Conservation (phyloP, 352 stramenopile genomes). For the Blastocystis sp. region DNA sequence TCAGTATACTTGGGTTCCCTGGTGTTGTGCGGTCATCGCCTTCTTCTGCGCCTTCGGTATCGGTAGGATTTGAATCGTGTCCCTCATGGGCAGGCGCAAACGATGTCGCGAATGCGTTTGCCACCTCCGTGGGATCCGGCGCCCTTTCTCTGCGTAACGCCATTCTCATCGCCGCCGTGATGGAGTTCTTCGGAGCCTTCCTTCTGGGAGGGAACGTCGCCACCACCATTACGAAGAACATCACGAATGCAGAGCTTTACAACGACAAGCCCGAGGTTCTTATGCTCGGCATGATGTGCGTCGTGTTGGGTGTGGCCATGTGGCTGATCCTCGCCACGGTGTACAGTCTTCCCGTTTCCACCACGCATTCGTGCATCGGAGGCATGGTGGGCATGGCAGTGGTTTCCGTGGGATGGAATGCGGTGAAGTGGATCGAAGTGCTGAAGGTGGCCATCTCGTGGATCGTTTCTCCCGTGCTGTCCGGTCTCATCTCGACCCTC, state of each 20-base stretch:
- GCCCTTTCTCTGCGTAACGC: slow-evolving; percentile 78
- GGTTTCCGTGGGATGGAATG: slow-evolving; percentile 75
- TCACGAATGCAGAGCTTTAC: slow-evolving; percentile 77
- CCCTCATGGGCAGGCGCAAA: slow-evolving; percentile 77
- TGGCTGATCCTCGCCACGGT: slow-evolving; percentile 80
- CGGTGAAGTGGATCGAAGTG: slow-evolving; percentile 71
- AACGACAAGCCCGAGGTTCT: slow-evolving; percentile 78
- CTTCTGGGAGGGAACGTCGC: slow-evolving; percentile 79
- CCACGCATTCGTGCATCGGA: slow-evolving; percentile 81
- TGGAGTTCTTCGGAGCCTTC: slow-evolving; percentile 79
- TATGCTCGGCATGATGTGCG: slow-evolving; percentile 78
- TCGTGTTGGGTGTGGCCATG: slow-evolving; percentile 78
- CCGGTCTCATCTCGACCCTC: slow-evolving; percentile 76
- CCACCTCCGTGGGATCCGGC: slow-evolving; percentile 78
- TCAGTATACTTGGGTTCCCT: slow-evolving; percentile 63
- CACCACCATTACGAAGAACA: slow-evolving; percentile 78
- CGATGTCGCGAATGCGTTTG: slow-evolving; percentile 80
- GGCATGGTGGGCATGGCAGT: slow-evolving; percentile 81
- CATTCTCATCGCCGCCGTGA: slow-evolving; percentile 78
- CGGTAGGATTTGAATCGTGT: slow-evolving; percentile 36
- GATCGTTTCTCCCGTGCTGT: slow-evolving; percentile 77
- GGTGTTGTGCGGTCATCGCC: slow-evolving; percentile 76
- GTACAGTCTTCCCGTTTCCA: slow-evolving; percentile 81
- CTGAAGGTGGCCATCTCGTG: slow-evolving; percentile 77
- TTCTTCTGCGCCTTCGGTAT: slow-evolving; percentile 79